A percentile compares a stretch with the other conserved stretches of the same genome.
Evolutionary conservation across 148 eudicot genomes (phyloP).

Genomic region (Polygonum maritimum): DNA sequence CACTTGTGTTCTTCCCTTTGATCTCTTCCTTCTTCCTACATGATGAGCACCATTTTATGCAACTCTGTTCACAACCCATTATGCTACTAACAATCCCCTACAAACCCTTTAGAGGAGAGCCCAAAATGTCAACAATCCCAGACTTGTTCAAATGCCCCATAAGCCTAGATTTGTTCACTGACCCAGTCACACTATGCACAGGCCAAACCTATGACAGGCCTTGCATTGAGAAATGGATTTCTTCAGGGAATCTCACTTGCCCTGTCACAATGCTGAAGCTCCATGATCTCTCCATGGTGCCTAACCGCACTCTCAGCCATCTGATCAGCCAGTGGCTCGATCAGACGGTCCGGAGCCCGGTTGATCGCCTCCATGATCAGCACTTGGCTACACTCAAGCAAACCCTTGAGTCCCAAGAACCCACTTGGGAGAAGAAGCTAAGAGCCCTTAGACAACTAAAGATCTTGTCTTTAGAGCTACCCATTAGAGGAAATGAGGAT

Average conservation of each 20-base stretch:
- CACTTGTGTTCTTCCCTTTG: background rate
- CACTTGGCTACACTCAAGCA: constrained; percentile 25
- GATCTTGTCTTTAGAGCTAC: background rate
- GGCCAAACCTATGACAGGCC: constrained; percentile 71
- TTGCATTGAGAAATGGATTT: constrained; percentile 51
- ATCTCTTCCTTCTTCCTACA: background rate
- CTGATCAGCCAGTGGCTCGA: constrained; percentile 45
- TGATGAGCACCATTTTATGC: background rate
- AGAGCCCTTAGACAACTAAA: constrained; percentile 25
- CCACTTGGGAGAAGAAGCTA: constrained; percentile 25
- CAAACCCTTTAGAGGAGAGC: background rate
- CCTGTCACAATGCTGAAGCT: constrained; percentile 75
- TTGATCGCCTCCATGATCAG: background rate
- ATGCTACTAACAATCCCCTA: background rate
- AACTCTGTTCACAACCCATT: background rate
- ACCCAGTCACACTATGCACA: constrained; percentile 67
- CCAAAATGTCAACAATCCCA: constrained; percentile 30
- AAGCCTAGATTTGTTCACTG: constrained; percentile 57
- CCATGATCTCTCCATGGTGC: constrained; percentile 44
- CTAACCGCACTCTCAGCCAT: constrained; percentile 56
- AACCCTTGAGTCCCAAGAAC: constrained; percentile 29
- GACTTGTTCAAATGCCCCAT: constrained; percentile 58
- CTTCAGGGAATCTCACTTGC: constrained; percentile 57
- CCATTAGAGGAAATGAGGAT: constrained; percentile 11
- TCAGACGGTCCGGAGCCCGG: constrained; percentile 3